A percentile compares a stretch with the other conserved stretches of the same genome.
Conservation (phyloP, 2,329 filamentous ascomycete species). For the Chalara sp. region DNA sequence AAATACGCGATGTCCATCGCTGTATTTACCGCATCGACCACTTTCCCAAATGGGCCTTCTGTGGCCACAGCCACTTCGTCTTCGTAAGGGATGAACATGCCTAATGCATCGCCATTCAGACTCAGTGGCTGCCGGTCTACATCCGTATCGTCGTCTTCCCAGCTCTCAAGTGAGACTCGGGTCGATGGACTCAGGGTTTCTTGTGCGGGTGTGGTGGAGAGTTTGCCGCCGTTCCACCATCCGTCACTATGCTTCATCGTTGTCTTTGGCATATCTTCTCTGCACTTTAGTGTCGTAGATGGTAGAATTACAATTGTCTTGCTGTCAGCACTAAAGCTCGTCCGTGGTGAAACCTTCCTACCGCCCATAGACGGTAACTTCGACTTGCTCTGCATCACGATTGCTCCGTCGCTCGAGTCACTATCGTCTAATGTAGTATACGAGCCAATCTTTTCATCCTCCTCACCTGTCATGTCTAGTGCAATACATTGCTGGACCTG, state of each 20-base stretch:
- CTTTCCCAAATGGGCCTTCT: slow-evolving; percentile 43
- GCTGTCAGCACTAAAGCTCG: slow-evolving; percentile 48
- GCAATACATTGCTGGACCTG: slow-evolving; percentile 95
- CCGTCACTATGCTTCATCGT: slow-evolving; percentile 53
- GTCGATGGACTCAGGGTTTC: slow-evolving; percentile 63
- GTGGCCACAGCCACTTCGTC: slow-evolving; percentile 54
- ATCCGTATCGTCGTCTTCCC: slow-evolving; percentile 43
- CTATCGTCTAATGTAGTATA: slow-evolving; percentile 37
- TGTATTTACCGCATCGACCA: slow-evolving; percentile 48
- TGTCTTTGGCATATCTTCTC: slow-evolving; percentile 55
- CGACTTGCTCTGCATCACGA: slow-evolving; percentile 60
- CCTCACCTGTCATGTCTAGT: slow-evolving; percentile 78
- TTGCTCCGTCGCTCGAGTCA: slow-evolving; percentile 54
- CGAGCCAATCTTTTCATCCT: slow-evolving; percentile 49
- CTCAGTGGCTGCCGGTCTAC: slow-evolving; percentile 41
- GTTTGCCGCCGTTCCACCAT: slow-evolving; percentile 34
- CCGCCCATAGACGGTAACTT: slow-evolving; percentile 31
- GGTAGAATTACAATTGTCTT: slow-evolving; percentile 64
- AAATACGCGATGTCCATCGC: slow-evolving; percentile 65
- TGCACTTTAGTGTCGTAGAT: slow-evolving; percentile 58
- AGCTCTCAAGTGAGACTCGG: slow-evolving; percentile 51
- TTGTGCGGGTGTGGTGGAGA: slow-evolving; percentile 64
- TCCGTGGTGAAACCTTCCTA: no score
- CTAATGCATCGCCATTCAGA: slow-evolving; percentile 46
- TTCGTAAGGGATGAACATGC: slow-evolving; percentile 87